Conservation (phyloP, 2,329 filamentous ascomycete species). For the Penicillium corylophilum region DNA sequence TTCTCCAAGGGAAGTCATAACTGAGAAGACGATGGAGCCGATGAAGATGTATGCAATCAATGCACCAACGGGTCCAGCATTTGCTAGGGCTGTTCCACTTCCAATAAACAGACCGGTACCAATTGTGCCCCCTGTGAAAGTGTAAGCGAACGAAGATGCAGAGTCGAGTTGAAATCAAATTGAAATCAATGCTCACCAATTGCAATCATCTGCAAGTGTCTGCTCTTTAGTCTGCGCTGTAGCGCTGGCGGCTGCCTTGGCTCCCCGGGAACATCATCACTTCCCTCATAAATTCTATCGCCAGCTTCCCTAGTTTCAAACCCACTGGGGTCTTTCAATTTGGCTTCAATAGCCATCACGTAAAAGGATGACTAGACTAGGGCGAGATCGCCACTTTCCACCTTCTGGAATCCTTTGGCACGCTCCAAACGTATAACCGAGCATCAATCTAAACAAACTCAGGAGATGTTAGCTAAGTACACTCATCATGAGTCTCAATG, state of each 20-base stretch:
- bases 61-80: constrained; percentile 64
- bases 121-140: constrained; percentile 60
- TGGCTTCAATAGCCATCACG: not conserved
- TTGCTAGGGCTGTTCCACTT: constrained; percentile 61
- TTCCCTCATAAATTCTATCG: not conserved
- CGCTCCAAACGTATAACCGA: not conserved
- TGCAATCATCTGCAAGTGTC: constrained; percentile 12
- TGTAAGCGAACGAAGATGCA: not conserved
- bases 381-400: not conserved
- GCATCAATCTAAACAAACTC: not conserved
- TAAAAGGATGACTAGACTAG: not conserved
- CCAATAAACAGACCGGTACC: constrained; percentile 73
- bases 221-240: constrained; percentile 7
- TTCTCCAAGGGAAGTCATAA: constrained; percentile 67
- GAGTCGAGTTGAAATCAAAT: not conserved
- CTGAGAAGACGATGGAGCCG: constrained; percentile 69
- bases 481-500: not conserved
- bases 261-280: constrained; percentile 3
- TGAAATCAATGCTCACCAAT: constrained; percentile 3
- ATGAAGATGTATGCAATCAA: constrained; percentile 69
- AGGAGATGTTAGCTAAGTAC: not conserved
- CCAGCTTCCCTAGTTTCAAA: not conserved
- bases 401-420: not conserved
- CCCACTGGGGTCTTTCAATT: not conserved
- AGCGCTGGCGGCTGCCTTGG: constrained; percentile 6